These are phyloP conservation scores for Phlebopus sp. DNA, from an alignment of 1,284 basidiomycete genomes.

Conservation along the genomic window DNA sequence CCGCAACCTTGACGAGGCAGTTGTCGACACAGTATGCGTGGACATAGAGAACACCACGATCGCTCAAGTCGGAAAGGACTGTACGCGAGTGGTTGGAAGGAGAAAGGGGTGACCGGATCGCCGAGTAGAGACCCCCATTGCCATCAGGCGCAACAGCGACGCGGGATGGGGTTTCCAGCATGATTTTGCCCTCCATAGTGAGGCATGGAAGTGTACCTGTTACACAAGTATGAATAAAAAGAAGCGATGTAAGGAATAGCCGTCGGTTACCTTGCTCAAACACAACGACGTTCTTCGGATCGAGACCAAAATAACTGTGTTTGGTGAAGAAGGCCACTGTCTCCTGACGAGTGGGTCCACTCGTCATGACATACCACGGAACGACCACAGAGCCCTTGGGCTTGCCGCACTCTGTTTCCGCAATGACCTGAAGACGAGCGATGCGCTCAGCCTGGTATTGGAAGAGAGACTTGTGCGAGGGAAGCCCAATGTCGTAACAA, in stretches of 20 bases:
- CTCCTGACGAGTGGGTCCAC: constrained; percentile 86
- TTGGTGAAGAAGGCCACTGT: constrained; percentile 86
- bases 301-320: constrained; percentile 83
- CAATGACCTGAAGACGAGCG: constrained; percentile 75
- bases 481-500: constrained; percentile 95
- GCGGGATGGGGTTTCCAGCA: constrained; percentile 77
- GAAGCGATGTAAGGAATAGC: neutral
- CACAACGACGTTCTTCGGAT: constrained; percentile 80
- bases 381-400: constrained; percentile 63
- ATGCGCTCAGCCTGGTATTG: constrained; percentile 97
- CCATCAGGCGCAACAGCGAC: constrained; percentile 96
- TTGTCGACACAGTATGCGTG: constrained; percentile 99
- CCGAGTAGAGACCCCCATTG: constrained; percentile 96
- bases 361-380: constrained; percentile 99
- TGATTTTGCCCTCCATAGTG: constrained; percentile 90
- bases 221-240: constrained; percentile 7
- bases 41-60: constrained; percentile 82
- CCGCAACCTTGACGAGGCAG: constrained; percentile 96
- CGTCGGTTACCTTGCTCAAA: constrained; percentile 89
- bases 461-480: constrained; percentile 92
- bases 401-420: constrained; percentile 55
- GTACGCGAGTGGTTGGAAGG: constrained; percentile 59
- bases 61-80: constrained; percentile 81
- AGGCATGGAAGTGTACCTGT: constrained; percentile 94
- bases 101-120: constrained; percentile 77